Percentiles rank a stretch among this genome's conserved stretches.
These are phyloP conservation scores for Magnolia sinica DNA, from an alignment of 164 flowering plant species.

Conservation along the genomic window DNA sequence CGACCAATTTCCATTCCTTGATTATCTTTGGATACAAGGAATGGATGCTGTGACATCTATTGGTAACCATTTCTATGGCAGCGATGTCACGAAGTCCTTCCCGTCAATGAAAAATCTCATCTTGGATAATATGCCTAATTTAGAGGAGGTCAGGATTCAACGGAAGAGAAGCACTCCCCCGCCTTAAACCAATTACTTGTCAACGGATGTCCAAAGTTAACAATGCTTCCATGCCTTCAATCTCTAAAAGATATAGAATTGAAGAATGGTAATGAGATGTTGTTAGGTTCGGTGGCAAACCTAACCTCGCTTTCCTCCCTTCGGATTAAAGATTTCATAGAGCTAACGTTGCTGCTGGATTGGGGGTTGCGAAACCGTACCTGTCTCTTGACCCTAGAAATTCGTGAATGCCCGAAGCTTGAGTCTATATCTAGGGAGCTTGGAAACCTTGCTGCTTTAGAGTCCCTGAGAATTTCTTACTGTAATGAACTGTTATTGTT, in stretches of 20 bases:
- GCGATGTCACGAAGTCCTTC: not conserved
- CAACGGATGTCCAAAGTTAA: no score
- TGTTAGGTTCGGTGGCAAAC: no score
- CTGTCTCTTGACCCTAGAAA: no score
- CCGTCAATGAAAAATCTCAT: not conserved
- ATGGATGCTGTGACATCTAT: conserved; percentile 10
- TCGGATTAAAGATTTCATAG: not conserved
- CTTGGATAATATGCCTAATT: conserved; percentile 3
- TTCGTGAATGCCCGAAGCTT: no score
- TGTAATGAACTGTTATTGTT: not conserved
- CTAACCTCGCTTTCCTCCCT: no score
- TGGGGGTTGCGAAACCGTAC: not conserved
- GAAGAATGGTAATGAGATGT: not conserved
- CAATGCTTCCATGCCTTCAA: no score
- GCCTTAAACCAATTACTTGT: no score
- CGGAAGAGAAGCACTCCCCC: no score
- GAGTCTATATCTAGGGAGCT: no score
- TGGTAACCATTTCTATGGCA: conserved; percentile 1
- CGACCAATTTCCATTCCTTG: conserved; percentile 21
- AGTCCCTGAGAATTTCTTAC: no score
- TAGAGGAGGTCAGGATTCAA: not conserved
- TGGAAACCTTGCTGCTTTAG: no score
- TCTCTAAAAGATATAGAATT: not conserved
- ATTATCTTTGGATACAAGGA: conserved; percentile 2
- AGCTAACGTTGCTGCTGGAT: not conserved